Conservation (phyloP, 768 basidiomycete species). For the Kockovaella imperatae region DNA sequence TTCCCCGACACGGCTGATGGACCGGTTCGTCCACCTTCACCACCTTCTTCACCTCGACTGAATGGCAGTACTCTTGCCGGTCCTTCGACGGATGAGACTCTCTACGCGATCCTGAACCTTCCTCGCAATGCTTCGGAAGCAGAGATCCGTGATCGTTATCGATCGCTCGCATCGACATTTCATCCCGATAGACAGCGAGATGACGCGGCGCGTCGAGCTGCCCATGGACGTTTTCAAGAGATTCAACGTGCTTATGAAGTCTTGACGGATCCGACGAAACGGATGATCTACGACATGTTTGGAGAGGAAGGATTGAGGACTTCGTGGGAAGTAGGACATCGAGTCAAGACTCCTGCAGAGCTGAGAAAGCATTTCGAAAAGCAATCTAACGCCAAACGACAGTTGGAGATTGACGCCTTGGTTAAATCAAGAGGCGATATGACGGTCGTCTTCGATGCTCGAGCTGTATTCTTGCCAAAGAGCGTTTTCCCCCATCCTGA, state of each 20-base stretch:
- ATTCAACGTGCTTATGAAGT: conserved; percentile 81
- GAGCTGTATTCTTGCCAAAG: conserved; percentile 37
- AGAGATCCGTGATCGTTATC: conserved; percentile 69
- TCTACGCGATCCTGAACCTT: conserved; percentile 62
- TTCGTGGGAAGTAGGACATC: conserved; percentile 44
- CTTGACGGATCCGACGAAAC: conserved; percentile 53
- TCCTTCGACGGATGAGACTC: conserved; percentile 12
- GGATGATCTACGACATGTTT: conserved; percentile 67
- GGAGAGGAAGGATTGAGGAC: conserved; percentile 51
- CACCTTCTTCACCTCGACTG: conserved; percentile 22
- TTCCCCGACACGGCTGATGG: conserved; percentile 35
- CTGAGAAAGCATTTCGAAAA: conserved; percentile 32
- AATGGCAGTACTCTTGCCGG: conserved; percentile 4
- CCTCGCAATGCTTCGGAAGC: conserved; percentile 56
- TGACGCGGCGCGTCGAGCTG: conserved; percentile 53
- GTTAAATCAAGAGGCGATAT: conserved; percentile 43
- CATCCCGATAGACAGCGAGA: conserved; percentile 78
- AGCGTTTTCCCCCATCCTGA: conserved; percentile 28
- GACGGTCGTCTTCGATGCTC: conserved; percentile 34
- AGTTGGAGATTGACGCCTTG: conserved; percentile 33
- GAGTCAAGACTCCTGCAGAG: conserved; percentile 43
- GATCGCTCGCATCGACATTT: conserved; percentile 63
- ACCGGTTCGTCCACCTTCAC: conserved; percentile 27
- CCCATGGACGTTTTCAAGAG: conserved; percentile 62
- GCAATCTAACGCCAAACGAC: conserved; percentile 35